Evolutionary conservation across 192 early-diverging fungal species (phyloP).

Genomic region (Thoreauomyces humboldtii): DNA sequence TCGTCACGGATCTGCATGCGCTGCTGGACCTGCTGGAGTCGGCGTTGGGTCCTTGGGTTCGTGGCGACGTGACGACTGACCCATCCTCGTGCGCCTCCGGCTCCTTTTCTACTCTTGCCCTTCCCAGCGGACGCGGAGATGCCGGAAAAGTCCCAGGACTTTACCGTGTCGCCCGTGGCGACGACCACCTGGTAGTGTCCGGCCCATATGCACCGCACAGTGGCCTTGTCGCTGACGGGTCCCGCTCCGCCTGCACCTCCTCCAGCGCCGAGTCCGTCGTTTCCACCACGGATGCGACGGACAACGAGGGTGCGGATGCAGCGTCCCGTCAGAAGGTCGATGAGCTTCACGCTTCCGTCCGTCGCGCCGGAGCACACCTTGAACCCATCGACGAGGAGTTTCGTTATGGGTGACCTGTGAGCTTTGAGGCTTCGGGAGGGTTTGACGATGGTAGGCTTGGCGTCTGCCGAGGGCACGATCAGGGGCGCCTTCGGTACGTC

Average conservation of each 20-base stretch:
- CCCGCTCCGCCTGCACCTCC: conserved; percentile 1
- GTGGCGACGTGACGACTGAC: not conserved
- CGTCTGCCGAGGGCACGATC: not conserved
- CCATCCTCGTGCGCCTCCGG: conserved; percentile 8
- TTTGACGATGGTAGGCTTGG: not conserved
- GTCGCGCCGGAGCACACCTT: conserved; percentile 27
- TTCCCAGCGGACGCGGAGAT: conserved; percentile 1
- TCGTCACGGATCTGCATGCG: conserved; percentile 45
- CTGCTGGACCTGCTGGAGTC: not conserved
- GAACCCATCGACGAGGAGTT: conserved; percentile 26
- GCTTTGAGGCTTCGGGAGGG: conserved; percentile 15
- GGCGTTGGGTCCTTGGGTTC: not conserved
- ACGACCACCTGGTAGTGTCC: conserved; percentile 38
- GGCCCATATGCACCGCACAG: conserved; percentile 29
- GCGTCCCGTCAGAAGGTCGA: conserved; percentile 52
- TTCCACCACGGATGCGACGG: conserved; percentile 32
- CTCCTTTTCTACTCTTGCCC: conserved; percentile 18
- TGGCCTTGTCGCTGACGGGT: conserved; percentile 33
- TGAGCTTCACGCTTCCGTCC: conserved; percentile 57
- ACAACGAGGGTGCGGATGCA: conserved; percentile 36
- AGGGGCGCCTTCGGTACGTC: conserved; percentile 21
- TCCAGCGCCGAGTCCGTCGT: conserved; percentile 25
- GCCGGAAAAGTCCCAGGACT: conserved; percentile 53
- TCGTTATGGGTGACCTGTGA: conserved; percentile 7
- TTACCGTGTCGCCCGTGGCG: conserved; percentile 47